A percentile compares a stretch with the other conserved stretches of the same genome.
phyloP scores from a whole-genome alignment of 305 asterid species.

The Fraxinus sp. region DNA sequence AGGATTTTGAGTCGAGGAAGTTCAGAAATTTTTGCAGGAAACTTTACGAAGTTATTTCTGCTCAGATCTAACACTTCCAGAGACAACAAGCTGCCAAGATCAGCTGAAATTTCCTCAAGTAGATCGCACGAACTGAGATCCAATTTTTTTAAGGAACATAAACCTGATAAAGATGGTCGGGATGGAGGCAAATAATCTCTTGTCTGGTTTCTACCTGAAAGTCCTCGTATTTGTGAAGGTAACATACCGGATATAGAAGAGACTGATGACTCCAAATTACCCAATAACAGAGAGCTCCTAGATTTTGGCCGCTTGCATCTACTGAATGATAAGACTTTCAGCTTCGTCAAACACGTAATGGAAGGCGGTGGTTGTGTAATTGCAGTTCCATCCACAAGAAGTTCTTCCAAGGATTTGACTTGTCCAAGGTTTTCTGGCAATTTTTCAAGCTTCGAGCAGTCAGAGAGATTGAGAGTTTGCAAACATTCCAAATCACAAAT shows the following conservation, averaged over 20 bases:
- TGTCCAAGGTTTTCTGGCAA: slow-evolving; percentile 26
- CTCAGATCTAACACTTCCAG: slow-evolving; percentile 22
- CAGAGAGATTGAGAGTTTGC: slow-evolving; percentile 7
- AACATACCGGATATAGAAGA: not conserved
- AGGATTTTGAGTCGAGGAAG: slow-evolving; percentile 10
- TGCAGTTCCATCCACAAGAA: slow-evolving; percentile 20
- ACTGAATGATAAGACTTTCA: slow-evolving; percentile 16
- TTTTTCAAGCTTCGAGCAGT: slow-evolving; percentile 18
- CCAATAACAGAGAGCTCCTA: not conserved
- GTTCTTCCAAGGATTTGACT: slow-evolving; percentile 12
- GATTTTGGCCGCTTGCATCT: slow-evolving; percentile 8
- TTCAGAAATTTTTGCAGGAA: slow-evolving; percentile 15
- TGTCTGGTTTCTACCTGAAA: not conserved
- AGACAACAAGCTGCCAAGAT: slow-evolving; percentile 9
- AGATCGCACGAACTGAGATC: slow-evolving; percentile 14
- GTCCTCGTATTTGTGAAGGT: not conserved
- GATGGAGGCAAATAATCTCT: not conserved
- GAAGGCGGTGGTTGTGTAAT: slow-evolving; percentile 15
- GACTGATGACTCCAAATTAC: not conserved
- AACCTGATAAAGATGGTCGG: slow-evolving; percentile 20
- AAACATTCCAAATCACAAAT: slow-evolving; percentile 21
- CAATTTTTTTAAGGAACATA: slow-evolving; percentile 2
- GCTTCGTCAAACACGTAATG: not conserved
- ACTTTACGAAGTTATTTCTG: not conserved
- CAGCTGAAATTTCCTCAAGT: slow-evolving; percentile 13